Base-by-base conservation (phyloP, 495 filamentous ascomycete genomes). In the Cladorrhinum samala region DNA sequence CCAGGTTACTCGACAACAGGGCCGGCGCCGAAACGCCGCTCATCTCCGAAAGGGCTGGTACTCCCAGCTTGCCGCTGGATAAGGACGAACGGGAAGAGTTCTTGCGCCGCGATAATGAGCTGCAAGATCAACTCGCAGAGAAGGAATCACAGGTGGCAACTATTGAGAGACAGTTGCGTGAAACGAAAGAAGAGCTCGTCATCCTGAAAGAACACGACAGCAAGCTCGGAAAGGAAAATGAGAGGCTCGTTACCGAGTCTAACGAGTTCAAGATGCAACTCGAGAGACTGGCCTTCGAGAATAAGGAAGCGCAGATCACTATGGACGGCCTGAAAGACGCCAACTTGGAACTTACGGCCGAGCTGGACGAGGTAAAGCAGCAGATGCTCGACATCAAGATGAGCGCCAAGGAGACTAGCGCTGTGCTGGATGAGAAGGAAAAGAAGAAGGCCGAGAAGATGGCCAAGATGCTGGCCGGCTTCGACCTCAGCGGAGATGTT, bases 381-480 rank as follows among this genome's bases (percentile, higher is more conserved):
- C 89, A 96, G 59, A 85, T 98, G 50, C 78, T 97, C 2, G 91
- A 98, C 70, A 87, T 92, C 25, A 89, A 89, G 70, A 94, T 98
- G 88, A 88, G 81, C 58, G 91, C 92, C 45, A 93, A 90, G 74
- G 94, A 96, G 71, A 95, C 88, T 3, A 85, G 81, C 24, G 88
- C 88, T 1, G 85, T 84, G 13, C 66, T 92, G 2, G 91, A 96
- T 60, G 93, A 96, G 72, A 98, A 97, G 75, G 93, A 97, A 70
- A 91, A 89, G 77, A 91, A 90, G 76, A 98, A 97, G 76, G 88
- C 89, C 5, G 93, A 97, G 73, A 89, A 90, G 66, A 98, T 98
- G 93, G 93, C 93, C 23, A 89, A 96, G 80, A 98, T 98, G 93
- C 96, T 98, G 92, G 92, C 93, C 45, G 88, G 92, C 5, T 96